Evolutionary conservation across 345 rosid genomes (phyloP).

Genomic region (Eucalyptus tenuipes): DNA sequence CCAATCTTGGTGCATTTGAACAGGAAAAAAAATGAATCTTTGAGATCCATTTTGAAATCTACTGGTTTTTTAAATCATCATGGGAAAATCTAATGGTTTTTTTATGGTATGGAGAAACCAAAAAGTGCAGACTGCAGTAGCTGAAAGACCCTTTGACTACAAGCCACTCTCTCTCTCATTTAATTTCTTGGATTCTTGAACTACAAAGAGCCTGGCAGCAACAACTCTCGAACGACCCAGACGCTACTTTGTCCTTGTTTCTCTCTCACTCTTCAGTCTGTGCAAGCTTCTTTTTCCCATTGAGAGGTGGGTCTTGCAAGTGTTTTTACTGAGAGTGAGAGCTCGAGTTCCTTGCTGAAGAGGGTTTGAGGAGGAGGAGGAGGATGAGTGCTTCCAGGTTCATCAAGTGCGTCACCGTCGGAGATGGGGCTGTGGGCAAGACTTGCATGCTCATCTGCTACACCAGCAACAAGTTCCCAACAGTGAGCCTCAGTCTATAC

Average conservation of each 20-base stretch:
- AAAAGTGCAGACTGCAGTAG: not conserved
- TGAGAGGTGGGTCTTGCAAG: not conserved
- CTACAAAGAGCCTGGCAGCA: not conserved
- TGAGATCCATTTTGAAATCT: not conserved
- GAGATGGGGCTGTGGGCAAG: conserved; percentile 99
- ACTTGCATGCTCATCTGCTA: conserved; percentile 99
- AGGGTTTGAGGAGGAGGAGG: not conserved
- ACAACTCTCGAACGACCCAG: not conserved
- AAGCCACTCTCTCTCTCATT: not conserved
- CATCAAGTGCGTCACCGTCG: conserved; percentile 98
- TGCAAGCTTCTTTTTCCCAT: not conserved
- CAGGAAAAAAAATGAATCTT: not conserved
- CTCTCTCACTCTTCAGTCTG: not conserved
- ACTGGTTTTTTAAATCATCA: not conserved
- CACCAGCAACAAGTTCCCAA: conserved; percentile 98
- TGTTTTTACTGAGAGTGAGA: not conserved
- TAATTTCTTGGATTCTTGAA: not conserved
- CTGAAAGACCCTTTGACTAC: not conserved
- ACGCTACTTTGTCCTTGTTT: not conserved
- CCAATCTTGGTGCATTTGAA: not conserved
- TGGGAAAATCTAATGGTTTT: not conserved
- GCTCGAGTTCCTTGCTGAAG: not conserved
- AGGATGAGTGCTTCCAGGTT: conserved; percentile 92
- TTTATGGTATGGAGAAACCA: not conserved
- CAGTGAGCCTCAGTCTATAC: conserved; percentile 35